Evolutionary conservation across 73 alveolate genomes (phyloP).

Genomic region (Stentor coeruleus): DNA sequence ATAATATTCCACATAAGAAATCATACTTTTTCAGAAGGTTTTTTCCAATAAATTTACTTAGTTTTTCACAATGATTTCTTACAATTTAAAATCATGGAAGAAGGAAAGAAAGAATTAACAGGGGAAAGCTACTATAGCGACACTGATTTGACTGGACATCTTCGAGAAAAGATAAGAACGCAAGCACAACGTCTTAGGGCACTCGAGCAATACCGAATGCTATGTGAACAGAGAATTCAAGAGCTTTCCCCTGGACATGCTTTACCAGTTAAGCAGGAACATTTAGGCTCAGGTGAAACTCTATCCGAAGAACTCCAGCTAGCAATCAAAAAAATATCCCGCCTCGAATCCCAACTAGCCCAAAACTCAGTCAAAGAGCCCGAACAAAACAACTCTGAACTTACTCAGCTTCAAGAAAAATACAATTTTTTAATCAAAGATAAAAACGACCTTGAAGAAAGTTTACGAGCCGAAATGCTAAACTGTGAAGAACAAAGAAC

Average conservation of each 20-base stretch:
- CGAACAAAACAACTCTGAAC: conserved; percentile 32
- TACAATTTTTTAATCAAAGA: neutral
- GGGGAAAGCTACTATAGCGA: conserved; percentile 11
- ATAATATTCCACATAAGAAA: too few relatives aligned
- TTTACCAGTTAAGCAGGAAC: conserved; percentile 68
- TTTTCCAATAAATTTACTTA: too few relatives aligned
- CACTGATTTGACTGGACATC: conserved; percentile 39
- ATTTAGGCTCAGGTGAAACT: conserved; percentile 43
- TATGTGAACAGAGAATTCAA: conserved; percentile 64
- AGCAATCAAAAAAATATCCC: neutral
- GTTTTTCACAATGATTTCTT: too few relatives aligned
- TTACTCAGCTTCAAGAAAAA: conserved; percentile 37
- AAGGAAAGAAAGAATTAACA: too few relatives aligned
- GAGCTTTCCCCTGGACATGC: conserved; percentile 67
- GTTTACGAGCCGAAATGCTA: conserved; percentile 40
- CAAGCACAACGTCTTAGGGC: conserved; percentile 69
- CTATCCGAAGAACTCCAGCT: neutral
- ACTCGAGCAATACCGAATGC: conserved; percentile 58
- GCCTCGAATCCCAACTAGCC: conserved; percentile 28
- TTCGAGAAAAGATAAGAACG: conserved; percentile 67
- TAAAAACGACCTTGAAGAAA: conserved; percentile 10
- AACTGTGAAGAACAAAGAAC: conserved; percentile 60
- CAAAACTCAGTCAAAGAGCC: too few relatives aligned
- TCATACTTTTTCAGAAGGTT: too few relatives aligned
- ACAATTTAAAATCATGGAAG: too few relatives aligned